Evolutionary conservation across 805 yeast genomes (phyloP).

Genomic region (Saccharomycopsis guyanensis): DNA sequence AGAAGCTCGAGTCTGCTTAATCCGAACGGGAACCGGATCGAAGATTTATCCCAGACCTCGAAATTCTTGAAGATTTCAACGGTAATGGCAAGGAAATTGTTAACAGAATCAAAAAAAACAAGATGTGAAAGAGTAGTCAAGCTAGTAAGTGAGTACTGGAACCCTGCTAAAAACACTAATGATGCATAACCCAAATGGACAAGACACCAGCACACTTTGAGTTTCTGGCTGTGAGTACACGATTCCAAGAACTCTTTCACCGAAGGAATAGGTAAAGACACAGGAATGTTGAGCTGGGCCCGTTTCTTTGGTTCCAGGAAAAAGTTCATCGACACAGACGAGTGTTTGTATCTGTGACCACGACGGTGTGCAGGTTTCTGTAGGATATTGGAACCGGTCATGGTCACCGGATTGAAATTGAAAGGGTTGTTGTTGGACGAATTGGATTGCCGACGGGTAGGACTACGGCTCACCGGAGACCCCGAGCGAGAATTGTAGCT

Average conservation of each 20-base stretch:
- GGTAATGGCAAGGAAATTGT: slow-evolving; percentile 57
- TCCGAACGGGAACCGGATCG: slow-evolving; percentile 86
- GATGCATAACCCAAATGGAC: slow-evolving; percentile 50
- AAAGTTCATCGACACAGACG: slow-evolving; percentile 91
- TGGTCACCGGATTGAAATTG: slow-evolving; percentile 12
- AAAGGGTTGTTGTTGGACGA: slow-evolving; percentile 13
- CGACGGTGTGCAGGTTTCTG: slow-evolving; percentile 66
- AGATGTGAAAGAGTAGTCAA: slow-evolving; percentile 79
- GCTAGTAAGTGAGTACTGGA: slow-evolving; percentile 46
- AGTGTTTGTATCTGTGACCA: slow-evolving; percentile 93
- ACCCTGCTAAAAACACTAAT: slow-evolving; percentile 53
- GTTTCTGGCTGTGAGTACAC: slow-evolving; percentile 48
- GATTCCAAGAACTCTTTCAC: slow-evolving; percentile 54
- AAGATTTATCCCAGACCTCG: slow-evolving; percentile 81
- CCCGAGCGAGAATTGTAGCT: slow-evolving; percentile 12
- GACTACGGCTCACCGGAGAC: slow-evolving; percentile 13
- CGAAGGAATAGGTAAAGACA: slow-evolving; percentile 39
- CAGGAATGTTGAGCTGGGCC: slow-evolving; percentile 74
- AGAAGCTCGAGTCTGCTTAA: slow-evolving; percentile 85
- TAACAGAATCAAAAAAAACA: slow-evolving; percentile 78
- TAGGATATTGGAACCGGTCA: slow-evolving; percentile 23
- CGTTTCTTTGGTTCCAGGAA: slow-evolving; percentile 85
- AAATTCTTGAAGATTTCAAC: slow-evolving; percentile 85
- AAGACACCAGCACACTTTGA: slow-evolving; percentile 50
- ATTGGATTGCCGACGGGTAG: slow-evolving; percentile 8